phyloP scores from a whole-genome alignment of 805 yeast species.

The Wickerhamiella lipophila region DNA sequence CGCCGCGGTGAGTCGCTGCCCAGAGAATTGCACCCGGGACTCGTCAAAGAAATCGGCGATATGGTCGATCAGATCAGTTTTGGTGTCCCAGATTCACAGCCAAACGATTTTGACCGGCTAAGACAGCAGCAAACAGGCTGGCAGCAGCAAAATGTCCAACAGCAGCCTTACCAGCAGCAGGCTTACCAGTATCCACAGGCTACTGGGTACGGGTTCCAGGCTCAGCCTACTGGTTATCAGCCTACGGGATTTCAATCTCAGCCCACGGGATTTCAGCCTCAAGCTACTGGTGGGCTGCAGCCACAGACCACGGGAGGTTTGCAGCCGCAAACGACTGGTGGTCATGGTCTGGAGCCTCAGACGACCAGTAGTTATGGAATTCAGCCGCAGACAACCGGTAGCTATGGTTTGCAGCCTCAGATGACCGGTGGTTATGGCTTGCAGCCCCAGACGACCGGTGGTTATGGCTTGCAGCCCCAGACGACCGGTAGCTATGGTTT shows the following conservation, averaged over 20 bases:
- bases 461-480: conserved; percentile 21
- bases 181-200: conserved; percentile 9
- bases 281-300: too few species aligned
- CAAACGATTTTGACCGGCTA: conserved; percentile 23
- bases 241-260: neutral
- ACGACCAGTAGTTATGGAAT: conserved; percentile 21
- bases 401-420: conserved; percentile 18
- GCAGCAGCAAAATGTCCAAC: conserved; percentile 10
- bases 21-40: conserved; percentile 50
- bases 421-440: conserved; percentile 26
- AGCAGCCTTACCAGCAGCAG: conserved; percentile 2
- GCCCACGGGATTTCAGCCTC: too few species aligned
- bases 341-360: conserved; percentile 19
- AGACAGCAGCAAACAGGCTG: conserved; percentile 9
- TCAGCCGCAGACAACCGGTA: conserved; percentile 29
- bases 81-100: conserved; percentile 46
- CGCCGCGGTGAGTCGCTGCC: conserved; percentile 74
- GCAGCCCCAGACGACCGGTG: conserved; percentile 21
- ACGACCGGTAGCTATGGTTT: conserved; percentile 21
- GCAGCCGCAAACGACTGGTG: conserved; percentile 21
- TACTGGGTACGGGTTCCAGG: conserved; percentile 14
- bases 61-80: conserved; percentile 83
- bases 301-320: too few species aligned
- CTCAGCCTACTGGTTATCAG: conserved; percentile 20
- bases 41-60: conserved; percentile 73